phyloP scores from a whole-genome alignment of 2,329 filamentous ascomycete genomes.

The Lachnellula arida region DNA sequence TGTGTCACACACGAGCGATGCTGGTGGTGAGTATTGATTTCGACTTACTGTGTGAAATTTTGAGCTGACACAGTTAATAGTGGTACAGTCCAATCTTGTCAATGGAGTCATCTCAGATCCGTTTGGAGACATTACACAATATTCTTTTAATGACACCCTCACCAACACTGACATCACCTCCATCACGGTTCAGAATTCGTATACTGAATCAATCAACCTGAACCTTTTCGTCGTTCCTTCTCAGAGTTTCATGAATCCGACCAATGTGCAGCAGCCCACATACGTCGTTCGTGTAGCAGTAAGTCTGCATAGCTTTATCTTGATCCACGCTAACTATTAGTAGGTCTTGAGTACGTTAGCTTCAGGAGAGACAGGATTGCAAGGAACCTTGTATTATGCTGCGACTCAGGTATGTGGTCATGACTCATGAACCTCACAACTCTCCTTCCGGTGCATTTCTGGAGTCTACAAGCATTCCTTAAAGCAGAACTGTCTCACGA shows the following conservation, averaged over 20 bases:
- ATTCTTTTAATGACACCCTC: conserved; percentile 13
- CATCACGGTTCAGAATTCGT: conserved; percentile 8
- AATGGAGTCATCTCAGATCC: not conserved
- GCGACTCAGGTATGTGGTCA: not conserved
- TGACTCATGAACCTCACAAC: no score
- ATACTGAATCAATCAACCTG: conserved; percentile 11
- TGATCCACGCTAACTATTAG: not conserved
- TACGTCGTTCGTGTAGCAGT: conserved; percentile 15
- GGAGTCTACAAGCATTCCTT: no score
- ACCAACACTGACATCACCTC: conserved; percentile 4
- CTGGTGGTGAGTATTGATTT: conserved; percentile 2
- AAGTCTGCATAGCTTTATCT: not conserved
- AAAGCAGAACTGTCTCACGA: no score
- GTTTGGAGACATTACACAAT: conserved; percentile 14
- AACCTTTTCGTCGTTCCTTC: conserved; percentile 19
- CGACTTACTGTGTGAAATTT: no score
- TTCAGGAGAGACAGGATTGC: not conserved
- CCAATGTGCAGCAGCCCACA: not conserved
- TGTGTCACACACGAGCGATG: conserved; percentile 1
- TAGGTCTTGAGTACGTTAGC: not conserved
- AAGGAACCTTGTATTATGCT: not conserved
- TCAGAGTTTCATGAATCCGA: conserved; percentile 1
- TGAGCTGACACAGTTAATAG: not conserved
- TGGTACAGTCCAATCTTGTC: not conserved
- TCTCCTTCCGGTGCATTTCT: no score